Percentiles rank a stretch among this genome's conserved stretches.
Conservation (phyloP, 495 filamentous ascomycete species). For the Penicillium ochrochloron region DNA sequence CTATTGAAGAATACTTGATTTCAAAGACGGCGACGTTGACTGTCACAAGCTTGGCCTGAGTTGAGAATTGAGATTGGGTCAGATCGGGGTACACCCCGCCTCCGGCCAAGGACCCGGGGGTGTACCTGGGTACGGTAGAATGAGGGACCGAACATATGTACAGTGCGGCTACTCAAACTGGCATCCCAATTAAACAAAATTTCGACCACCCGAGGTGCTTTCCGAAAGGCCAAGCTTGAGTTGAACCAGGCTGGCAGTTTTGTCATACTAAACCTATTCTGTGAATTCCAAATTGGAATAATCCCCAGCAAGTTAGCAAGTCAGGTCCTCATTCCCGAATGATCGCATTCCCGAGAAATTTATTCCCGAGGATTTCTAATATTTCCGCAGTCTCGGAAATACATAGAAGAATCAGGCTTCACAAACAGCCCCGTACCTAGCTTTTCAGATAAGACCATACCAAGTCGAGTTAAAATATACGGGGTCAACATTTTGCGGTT, state of each 20-base stretch:
- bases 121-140: no score
- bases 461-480: slow-evolving; percentile 1
- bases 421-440: background rate
- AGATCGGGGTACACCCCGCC: no score
- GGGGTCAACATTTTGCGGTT: background rate
- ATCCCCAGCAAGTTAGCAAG: no score
- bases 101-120: no score
- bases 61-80: background rate
- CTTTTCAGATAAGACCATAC: background rate
- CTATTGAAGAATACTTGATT: slow-evolving; percentile 61
- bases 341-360: background rate
- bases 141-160: no score
- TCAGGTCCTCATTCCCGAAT: background rate
- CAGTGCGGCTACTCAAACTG: no score
- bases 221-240: no score
- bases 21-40: slow-evolving; percentile 64
- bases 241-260: no score
- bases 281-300: no score
- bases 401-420: background rate
- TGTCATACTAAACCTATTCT: no score
- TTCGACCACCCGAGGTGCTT: no score
- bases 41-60: background rate
- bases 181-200: background rate
- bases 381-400: background rate
- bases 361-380: background rate